Evolutionary conservation across 1,284 basidiomycete genomes (phyloP).

Genomic region (Marasmius tenuissimus): DNA sequence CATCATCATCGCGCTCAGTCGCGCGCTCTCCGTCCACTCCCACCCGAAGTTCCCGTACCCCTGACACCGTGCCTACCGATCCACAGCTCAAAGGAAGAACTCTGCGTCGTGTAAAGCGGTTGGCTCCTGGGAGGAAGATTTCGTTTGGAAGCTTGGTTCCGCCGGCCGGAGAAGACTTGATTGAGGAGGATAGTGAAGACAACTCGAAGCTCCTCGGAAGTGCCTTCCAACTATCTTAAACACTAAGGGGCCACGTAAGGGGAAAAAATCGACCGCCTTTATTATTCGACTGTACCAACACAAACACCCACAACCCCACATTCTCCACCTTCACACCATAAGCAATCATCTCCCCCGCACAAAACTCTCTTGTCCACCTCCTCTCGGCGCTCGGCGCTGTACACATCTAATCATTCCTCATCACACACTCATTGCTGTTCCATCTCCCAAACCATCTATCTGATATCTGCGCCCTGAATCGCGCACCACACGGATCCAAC

Average conservation of each 20-base stretch:
- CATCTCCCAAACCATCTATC: background rate
- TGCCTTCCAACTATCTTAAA: slow-evolving; percentile 59
- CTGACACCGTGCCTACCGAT: slow-evolving; percentile 1
- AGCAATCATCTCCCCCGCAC: too few species aligned
- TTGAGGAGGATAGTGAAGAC: slow-evolving; percentile 30
- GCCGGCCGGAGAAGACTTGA: slow-evolving; percentile 32
- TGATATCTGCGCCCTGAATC: background rate
- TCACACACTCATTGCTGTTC: background rate
- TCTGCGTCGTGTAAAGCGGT: slow-evolving; percentile 38
- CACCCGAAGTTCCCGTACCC: slow-evolving; percentile 13
- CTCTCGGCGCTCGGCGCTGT: background rate
- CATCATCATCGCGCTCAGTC: slow-evolving; percentile 7
- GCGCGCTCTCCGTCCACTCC: slow-evolving; percentile 12
- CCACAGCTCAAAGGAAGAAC: slow-evolving; percentile 28
- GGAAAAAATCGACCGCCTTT: background rate
- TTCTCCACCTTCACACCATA: too few species aligned
- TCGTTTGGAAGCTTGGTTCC: slow-evolving; percentile 46
- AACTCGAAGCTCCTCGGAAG: slow-evolving; percentile 45
- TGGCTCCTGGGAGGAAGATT: slow-evolving; percentile 44
- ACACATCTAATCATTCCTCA: background rate
- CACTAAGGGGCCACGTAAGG: background rate
- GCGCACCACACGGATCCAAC: background rate
- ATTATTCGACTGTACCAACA: slow-evolving; percentile 3
- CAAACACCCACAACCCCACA: background rate
- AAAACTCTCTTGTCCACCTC: too few species aligned